A percentile compares a stretch with the other conserved stretches of the same genome.
phyloP scores from a whole-genome alignment of 116 monocot species.

The Dioscorea cayenensis region DNA sequence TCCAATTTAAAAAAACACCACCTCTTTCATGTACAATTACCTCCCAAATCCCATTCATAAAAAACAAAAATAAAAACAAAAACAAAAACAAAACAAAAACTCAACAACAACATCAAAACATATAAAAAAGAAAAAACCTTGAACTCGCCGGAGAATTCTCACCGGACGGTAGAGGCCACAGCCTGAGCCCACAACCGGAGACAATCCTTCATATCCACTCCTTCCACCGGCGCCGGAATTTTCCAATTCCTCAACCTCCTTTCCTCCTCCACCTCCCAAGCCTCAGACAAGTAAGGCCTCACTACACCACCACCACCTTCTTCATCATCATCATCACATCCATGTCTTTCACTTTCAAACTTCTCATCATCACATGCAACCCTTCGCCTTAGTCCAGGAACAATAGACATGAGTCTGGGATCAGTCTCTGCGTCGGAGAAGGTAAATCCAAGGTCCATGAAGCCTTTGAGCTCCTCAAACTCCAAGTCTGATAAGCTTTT shows the following conservation, averaged over 20 bases:
- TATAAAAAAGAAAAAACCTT: background rate
- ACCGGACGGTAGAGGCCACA: slow-evolving; percentile 62
- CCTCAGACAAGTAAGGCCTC: slow-evolving; percentile 63
- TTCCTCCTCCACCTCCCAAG: slow-evolving; percentile 32
- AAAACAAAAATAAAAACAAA: too few relatives aligned
- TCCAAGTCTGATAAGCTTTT: slow-evolving; percentile 72
- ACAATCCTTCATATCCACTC: slow-evolving; percentile 46
- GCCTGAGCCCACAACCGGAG: slow-evolving; percentile 64
- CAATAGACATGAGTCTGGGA: slow-evolving; percentile 44
- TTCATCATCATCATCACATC: background rate
- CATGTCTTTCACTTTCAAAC: slow-evolving; percentile 2
- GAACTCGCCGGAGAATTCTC: background rate
- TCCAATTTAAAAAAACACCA: too few relatives aligned
- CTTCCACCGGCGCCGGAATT: slow-evolving; percentile 29
- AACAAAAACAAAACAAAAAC: background rate
- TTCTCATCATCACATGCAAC: background rate
- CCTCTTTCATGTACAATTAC: too few relatives aligned
- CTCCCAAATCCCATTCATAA: too few relatives aligned
- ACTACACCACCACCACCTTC: background rate
- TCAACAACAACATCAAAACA: background rate
- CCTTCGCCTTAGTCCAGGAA: slow-evolving; percentile 48
- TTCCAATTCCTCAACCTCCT: slow-evolving; percentile 22
- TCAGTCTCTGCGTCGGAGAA: slow-evolving; percentile 51
- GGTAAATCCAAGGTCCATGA: slow-evolving; percentile 65
- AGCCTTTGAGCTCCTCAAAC: slow-evolving; percentile 75